Base-by-base conservation (phyloP, 2,329 filamentous ascomycete species). In the Hymenotorrendiella dingleyae region DNA sequence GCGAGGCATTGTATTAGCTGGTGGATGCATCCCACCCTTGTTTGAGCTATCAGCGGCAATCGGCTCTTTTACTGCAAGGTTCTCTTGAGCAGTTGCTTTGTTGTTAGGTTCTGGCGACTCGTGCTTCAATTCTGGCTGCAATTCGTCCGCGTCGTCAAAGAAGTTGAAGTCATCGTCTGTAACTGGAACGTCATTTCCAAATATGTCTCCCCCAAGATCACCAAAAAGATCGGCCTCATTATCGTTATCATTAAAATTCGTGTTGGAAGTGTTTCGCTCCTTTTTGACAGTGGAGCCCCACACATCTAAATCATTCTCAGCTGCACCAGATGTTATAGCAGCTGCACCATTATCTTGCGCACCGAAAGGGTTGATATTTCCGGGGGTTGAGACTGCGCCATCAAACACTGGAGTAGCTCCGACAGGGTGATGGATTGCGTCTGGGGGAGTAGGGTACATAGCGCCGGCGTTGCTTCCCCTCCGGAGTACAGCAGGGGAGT, bases 101-200 rank as follows among this genome's bases (percentile, higher is more conserved):
- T 19, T 39, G 14, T 19, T 28, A 36, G 37, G 26, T 32, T 34
- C 30, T 17, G 49, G 44, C 12, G 47, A 46, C 4, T 30, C 44
- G 30, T 39, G n/a, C 19, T 54, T 52, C 21, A 49, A 39, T 29
- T 54, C 52, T 36, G 54, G 42, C n/a, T 53, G 42, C 22, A 57
- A 33, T 34, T 37, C 58, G 45, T 62, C 67, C 45, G 70, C 69
- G 47, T 84, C 80, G 54, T 91, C 85, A 53, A 91, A 91, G 62
- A 90, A 91, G 59, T 77, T 86, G 60, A 91, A 91, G 57, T 93
- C 86, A 5, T 80, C 85, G 53, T 93, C 86, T 1, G 83, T 89
- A n/a, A 91, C 72, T 1, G 83, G 89, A n/a, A 91, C 72, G 51
- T 80, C 67, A 24, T 65, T 77, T n/a, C 74, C 80, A 62, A 86